These are phyloP conservation scores for Curvularia sp. DNA, from an alignment of 2,329 filamentous ascomycete genomes.

Conservation along the genomic window DNA sequence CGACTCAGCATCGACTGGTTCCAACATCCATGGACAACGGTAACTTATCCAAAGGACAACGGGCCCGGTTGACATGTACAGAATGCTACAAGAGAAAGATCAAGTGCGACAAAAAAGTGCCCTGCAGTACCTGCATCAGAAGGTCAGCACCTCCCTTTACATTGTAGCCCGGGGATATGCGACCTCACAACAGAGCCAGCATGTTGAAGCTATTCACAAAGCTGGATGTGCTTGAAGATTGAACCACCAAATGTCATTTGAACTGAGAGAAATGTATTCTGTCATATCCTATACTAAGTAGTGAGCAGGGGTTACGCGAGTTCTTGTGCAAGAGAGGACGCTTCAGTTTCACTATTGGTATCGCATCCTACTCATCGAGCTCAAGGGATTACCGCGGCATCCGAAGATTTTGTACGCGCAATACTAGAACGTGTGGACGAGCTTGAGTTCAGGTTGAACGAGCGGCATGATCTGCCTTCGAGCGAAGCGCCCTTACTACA, in stretches of 20 bases:
- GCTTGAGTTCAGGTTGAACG: constrained; percentile 32
- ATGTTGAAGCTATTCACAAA: neutral
- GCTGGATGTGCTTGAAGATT: neutral
- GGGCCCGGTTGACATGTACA: constrained; percentile 37
- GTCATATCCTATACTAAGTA: neutral
- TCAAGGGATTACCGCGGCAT: neutral
- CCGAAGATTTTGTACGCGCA: constrained; percentile 21
- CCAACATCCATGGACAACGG: constrained; percentile 16
- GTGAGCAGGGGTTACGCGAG: constrained; percentile 19
- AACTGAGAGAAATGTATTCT: neutral
- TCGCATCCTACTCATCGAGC: constrained; percentile 5
- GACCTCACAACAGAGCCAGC: neutral
- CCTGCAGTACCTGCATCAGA: constrained; percentile 52
- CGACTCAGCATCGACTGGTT: neutral
- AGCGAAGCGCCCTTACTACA: neutral
- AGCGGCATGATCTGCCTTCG: neutral
- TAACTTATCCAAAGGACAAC: constrained; percentile 19
- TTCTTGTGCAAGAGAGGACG: constrained; percentile 24
- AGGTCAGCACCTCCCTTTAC: constrained; percentile 27
- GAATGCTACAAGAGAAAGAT: constrained; percentile 46
- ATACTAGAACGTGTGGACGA: constrained; percentile 37
- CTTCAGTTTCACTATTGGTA: neutral
- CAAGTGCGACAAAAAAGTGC: constrained; percentile 54
- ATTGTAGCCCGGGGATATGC: neutral
- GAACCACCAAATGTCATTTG: too few species aligned